These are phyloP conservation scores for Thalia dealbata DNA, from an alignment of 176 grass and related monocot species.

Conservation along the genomic window DNA sequence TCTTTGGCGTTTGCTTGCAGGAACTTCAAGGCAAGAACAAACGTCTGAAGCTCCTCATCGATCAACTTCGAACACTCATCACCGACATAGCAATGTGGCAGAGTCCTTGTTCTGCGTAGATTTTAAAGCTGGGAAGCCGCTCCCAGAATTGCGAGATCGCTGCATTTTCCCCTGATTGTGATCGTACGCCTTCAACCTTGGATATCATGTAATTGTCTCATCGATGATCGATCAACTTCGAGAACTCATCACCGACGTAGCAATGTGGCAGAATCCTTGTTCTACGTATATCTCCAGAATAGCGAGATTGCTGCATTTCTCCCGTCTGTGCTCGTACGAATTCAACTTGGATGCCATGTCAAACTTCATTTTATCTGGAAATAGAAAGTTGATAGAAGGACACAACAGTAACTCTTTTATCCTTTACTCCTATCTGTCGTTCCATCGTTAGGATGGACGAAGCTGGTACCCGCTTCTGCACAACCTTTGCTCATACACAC, in stretches of 20 bases:
- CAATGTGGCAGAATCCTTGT: slow-evolving; percentile 92
- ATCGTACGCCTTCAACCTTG: background rate
- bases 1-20: slow-evolving; percentile 29
- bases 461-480: background rate
- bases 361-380: background rate
- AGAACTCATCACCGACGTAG: slow-evolving; percentile 69
- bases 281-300: slow-evolving; percentile 30
- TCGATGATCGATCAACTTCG: slow-evolving; percentile 76
- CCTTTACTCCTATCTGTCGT: background rate
- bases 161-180: background rate
- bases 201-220: background rate
- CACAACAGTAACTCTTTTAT: background rate
- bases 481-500: background rate
- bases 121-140: slow-evolving; percentile 10
- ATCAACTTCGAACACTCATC: slow-evolving; percentile 75
- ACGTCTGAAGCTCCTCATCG: slow-evolving; percentile 59
- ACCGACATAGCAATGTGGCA: slow-evolving; percentile 89
- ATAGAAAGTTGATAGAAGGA: background rate
- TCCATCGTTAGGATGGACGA: background rate
- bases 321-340: background rate
- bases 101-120: slow-evolving; percentile 54
- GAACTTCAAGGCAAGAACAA: slow-evolving; percentile 87
- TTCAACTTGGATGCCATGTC: background rate
- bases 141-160: background rate
- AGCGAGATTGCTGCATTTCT: background rate